Evolutionary conservation across 2,329 filamentous ascomycete species (phyloP), one percentile per base, ranked within the genome.

Genomic region (Colletotrichum cuscutae): DNA sequence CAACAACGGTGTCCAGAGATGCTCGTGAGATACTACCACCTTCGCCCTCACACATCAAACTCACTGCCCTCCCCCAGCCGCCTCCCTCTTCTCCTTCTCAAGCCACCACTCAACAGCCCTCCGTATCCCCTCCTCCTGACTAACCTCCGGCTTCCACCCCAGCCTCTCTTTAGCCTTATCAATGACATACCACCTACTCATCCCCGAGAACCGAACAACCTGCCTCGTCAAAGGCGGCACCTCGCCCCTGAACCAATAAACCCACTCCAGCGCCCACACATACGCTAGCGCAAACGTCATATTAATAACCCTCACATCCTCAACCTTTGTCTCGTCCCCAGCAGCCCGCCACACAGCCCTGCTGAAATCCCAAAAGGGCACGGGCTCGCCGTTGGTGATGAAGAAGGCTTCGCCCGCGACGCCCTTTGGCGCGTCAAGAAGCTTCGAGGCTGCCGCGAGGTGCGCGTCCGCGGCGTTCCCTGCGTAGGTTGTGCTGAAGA

Each of bases 401-500:
- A 92, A 92, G 80, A 93, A 89, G 2, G 90, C 87, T 74, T 92
- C 85, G 4, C 91, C 91, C 62, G 88, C 87, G 12, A 88, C 84
- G n/a, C 82, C 80, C 76, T 64, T 85, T 76, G 30, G 82, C 78
- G 86, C 35, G 9, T 81, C 81, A 12, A 91, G 81, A 5, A 93
- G 84, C 60, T 88, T 89, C 71, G 85, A 82, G 0, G 89, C 85
- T 2, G 90, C 90, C 15, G 92, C 86, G 24, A 92, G 80, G 78
- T 93, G 90, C 1, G 89, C 89, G 76, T 91, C 86, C 1, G 90
- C 90, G 28, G 90, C 86, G 80, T 93, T 93, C 73, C 86, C 86
- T 9, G 92, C 88, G 78, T 92, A 92, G 24, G 91, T 91, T 77
- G 90, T 92, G 79, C 92, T 90, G 78, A 91, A 91, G 11, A 92